These are phyloP conservation scores for Patellifolia procumbens DNA, from an alignment of 179 eudicot genomes.

Conservation along the genomic window DNA sequence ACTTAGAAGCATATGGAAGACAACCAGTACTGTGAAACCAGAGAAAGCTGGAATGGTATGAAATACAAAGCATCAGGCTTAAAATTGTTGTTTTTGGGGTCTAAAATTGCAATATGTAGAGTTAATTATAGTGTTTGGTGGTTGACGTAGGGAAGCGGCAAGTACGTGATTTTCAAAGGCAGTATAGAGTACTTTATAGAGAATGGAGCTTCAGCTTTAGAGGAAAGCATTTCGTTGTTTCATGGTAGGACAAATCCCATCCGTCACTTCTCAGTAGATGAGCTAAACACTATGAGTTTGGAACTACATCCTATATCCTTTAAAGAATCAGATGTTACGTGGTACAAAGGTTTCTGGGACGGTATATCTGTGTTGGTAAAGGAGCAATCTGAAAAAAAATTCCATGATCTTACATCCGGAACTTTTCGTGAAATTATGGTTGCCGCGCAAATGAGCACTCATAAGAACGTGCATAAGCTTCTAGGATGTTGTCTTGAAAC, in stretches of 20 bases:
- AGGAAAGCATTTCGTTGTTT: constrained; percentile 9
- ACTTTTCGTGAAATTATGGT: not conserved
- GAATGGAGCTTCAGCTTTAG: constrained; percentile 4
- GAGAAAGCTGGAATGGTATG: not conserved
- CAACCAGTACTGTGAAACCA: not conserved
- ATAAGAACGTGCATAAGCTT: not conserved
- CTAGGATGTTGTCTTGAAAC: constrained; percentile 1
- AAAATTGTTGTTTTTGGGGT: not conserved
- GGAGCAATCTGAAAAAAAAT: not conserved
- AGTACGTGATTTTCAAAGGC: not conserved
- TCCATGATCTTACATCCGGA: not conserved
- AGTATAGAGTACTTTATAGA: not conserved
- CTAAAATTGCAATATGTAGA: not conserved
- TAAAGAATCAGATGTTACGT: not conserved
- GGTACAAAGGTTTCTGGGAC: constrained; percentile 17
- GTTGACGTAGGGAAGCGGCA: not conserved
- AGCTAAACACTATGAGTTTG: constrained; percentile 6
- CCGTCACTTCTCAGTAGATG: constrained; percentile 8
- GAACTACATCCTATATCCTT: not conserved
- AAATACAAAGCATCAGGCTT: not conserved
- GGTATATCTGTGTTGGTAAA: not conserved
- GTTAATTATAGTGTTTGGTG: not conserved
- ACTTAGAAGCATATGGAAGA: not conserved
- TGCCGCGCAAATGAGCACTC: constrained; percentile 1
- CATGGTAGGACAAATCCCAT: constrained; percentile 2